These are phyloP conservation scores for Pleurotus salmoneostramineus DNA, from an alignment of 768 basidiomycete genomes.

Conservation along the genomic window DNA sequence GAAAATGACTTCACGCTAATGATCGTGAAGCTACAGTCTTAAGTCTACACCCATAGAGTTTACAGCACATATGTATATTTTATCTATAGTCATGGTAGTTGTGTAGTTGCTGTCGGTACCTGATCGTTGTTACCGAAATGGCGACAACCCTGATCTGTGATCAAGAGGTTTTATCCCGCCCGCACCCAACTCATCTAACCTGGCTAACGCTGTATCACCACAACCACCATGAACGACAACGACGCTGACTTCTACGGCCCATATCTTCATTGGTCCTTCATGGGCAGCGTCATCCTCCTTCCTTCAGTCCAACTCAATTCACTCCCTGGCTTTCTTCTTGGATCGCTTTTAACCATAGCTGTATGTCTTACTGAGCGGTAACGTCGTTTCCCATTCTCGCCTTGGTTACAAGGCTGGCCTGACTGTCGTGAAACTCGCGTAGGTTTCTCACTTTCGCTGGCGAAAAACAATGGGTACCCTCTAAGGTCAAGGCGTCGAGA, in stretches of 20 bases:
- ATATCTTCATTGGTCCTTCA: conserved; percentile 38
- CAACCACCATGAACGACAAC: background rate
- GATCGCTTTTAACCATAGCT: conserved; percentile 34
- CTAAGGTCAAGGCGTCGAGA: conserved; percentile 38
- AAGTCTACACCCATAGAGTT: too few relatives aligned
- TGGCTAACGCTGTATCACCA: background rate
- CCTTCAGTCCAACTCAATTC: conserved; percentile 40
- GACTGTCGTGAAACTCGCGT: background rate
- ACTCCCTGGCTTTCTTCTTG: conserved; percentile 42
- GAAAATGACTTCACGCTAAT: too few relatives aligned
- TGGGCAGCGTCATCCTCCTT: conserved; percentile 35
- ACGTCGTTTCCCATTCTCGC: conserved; percentile 4
- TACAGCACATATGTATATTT: too few relatives aligned
- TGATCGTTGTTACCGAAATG: too few relatives aligned
- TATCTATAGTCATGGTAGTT: too few relatives aligned
- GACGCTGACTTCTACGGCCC: conserved; percentile 5
- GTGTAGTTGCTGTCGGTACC: too few relatives aligned
- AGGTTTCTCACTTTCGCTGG: conserved; percentile 50
- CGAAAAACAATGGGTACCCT: conserved; percentile 41
- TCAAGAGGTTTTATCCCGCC: too few relatives aligned
- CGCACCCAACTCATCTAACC: background rate
- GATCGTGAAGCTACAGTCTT: too few relatives aligned
- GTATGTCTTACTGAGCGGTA: conserved; percentile 62
- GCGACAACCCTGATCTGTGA: too few relatives aligned
- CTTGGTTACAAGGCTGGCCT: background rate